These are phyloP conservation scores for Oropetium thomaeum DNA, from an alignment of 176 grass and related monocot genomes.

Conservation along the genomic window DNA sequence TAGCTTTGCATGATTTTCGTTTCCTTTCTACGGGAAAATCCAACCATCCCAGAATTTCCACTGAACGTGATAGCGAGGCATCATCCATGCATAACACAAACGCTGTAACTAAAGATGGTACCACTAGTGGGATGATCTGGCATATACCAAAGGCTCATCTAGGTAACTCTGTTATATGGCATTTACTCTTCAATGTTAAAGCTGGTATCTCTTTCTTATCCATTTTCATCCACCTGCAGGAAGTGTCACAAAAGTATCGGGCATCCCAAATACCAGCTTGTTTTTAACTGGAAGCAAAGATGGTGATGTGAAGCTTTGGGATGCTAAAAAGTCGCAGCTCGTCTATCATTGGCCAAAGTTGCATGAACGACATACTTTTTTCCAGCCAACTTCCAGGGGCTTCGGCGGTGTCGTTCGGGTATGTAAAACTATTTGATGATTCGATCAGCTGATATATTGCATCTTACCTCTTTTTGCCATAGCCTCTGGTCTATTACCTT, in stretches of 20 bases:
- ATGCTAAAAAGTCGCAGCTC: conserved; percentile 78
- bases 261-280: conserved; percentile 78
- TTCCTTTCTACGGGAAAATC: conserved; percentile 80
- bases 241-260: conserved; percentile 71
- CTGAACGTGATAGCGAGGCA: conserved; percentile 39
- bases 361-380: conserved; percentile 97
- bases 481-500: not conserved
- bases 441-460: conserved; percentile 6
- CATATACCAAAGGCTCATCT: conserved; percentile 94
- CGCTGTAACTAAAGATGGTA: conserved; percentile 38
- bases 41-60: conserved; percentile 49
- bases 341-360: conserved; percentile 86
- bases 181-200: conserved; percentile 24
- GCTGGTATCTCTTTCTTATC: conserved; percentile 37
- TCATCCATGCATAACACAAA: conserved; percentile 37
- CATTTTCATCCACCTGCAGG: conserved; percentile 45
- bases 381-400: conserved; percentile 83
- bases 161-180: conserved; percentile 50
- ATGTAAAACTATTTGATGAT: conserved; percentile 48
- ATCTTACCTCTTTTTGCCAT: conserved; percentile 3
- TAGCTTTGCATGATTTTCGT: conserved; percentile 81
- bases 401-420: conserved; percentile 91
- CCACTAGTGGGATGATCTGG: conserved; percentile 72
- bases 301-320: conserved; percentile 99
- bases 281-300: conserved; percentile 98